phyloP scores from a whole-genome alignment of 2,329 filamentous ascomycete genomes.

The Lachnellula hyalina region DNA sequence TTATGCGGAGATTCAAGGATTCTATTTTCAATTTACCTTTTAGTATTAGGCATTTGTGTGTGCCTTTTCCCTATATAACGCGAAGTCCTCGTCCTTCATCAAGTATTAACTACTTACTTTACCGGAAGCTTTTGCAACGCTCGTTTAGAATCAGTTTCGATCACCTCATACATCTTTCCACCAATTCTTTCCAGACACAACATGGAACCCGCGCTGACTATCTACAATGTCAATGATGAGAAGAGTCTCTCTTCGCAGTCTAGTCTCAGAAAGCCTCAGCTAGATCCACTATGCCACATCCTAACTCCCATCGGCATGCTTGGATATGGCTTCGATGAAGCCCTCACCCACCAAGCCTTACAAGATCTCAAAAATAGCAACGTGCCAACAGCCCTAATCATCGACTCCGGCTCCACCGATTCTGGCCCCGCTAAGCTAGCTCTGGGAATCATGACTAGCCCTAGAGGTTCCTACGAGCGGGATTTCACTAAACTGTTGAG shows the following conservation, averaged over 20 bases:
- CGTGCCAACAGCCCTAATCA: slow-evolving; percentile 32
- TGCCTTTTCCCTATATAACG: too few relatives aligned
- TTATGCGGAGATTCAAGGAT: too few relatives aligned
- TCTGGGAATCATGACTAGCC: slow-evolving; percentile 37
- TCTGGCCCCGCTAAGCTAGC: slow-evolving; percentile 38
- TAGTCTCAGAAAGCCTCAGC: not conserved
- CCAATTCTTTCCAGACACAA: too few relatives aligned
- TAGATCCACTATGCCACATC: slow-evolving; percentile 34
- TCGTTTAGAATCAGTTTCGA: too few relatives aligned
- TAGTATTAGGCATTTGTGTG: too few relatives aligned
- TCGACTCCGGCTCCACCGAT: slow-evolving; percentile 34
- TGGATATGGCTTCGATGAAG: slow-evolving; percentile 42
- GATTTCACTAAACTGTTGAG: slow-evolving; percentile 38
- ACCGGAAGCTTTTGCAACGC: too few relatives aligned
- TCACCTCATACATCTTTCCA: too few relatives aligned
- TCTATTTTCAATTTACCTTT: too few relatives aligned
- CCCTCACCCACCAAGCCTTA: slow-evolving; percentile 18
- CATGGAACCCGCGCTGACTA: too few relatives aligned
- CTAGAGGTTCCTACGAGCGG: slow-evolving; percentile 35
- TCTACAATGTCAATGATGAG: too few relatives aligned
- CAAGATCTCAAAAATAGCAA: slow-evolving; percentile 17
- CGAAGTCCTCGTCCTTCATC: too few relatives aligned
- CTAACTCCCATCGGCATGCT: slow-evolving; percentile 45
- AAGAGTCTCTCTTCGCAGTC: not conserved
- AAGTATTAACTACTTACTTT: too few relatives aligned